A percentile compares a stretch with the other conserved stretches of the same genome.
Evolutionary conservation across 768 basidiomycete species (phyloP).

Genomic region (Auricularia sp.): DNA sequence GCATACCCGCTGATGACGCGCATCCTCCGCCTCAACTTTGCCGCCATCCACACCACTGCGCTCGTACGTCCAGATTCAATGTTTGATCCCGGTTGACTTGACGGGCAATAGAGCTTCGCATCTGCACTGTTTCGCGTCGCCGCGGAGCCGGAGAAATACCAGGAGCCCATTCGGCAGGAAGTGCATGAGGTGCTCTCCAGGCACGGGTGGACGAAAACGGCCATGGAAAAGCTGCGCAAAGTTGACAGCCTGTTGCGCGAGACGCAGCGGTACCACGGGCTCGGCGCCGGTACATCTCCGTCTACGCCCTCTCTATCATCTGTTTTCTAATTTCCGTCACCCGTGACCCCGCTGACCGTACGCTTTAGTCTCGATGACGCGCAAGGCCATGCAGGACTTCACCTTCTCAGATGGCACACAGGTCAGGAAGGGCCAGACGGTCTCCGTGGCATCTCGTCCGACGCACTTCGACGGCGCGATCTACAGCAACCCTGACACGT

Average conservation of each 20-base stretch:
- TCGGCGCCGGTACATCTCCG: neutral
- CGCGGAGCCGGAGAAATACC: neutral
- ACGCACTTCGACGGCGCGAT: constrained; percentile 11
- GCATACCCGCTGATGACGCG: constrained; percentile 12
- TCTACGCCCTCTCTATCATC: neutral
- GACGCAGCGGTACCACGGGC: constrained; percentile 4
- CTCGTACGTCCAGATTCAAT: neutral
- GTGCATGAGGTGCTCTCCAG: neutral
- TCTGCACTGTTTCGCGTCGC: neutral
- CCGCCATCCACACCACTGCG: neutral
- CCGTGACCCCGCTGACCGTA: too few species aligned
- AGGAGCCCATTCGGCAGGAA: neutral
- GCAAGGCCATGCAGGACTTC: constrained; percentile 9
- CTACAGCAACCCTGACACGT: constrained; percentile 9
- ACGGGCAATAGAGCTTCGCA: neutral
- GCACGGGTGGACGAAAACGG: constrained; percentile 4
- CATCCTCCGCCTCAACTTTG: constrained; percentile 3
- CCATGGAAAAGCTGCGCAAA: constrained; percentile 5
- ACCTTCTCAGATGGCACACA: constrained; percentile 12
- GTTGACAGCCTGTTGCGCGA: constrained; percentile 8
- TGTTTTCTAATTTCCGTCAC: neutral
- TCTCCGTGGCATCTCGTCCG: constrained; percentile 10
- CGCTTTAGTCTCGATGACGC: constrained; percentile 4
- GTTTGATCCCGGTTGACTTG: neutral
- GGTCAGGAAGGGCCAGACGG: constrained; percentile 15